These are phyloP conservation scores for Yamadazyma ubonensis DNA, from an alignment of 805 yeast genomes.

Conservation along the genomic window DNA sequence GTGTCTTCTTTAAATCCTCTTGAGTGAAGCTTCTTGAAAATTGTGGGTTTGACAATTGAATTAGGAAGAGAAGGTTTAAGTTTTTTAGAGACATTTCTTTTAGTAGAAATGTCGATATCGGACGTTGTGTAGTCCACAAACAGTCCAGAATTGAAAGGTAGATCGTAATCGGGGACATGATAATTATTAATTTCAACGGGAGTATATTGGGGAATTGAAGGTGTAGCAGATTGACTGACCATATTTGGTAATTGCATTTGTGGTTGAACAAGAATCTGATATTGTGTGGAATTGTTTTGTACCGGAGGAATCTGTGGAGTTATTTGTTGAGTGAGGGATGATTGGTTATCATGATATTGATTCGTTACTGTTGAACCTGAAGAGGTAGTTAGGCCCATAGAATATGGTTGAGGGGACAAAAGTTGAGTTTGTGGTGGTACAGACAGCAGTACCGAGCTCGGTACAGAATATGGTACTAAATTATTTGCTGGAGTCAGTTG, in stretches of 20 bases:
- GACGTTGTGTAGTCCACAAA: conserved; percentile 12
- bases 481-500: background rate
- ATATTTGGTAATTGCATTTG: background rate
- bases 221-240: background rate
- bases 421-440: background rate
- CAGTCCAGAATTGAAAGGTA: conserved; percentile 13
- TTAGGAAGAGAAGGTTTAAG: conserved; percentile 21
- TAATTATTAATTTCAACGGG: conserved; percentile 3
- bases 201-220: background rate
- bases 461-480: background rate
- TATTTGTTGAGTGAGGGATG: background rate
- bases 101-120: background rate
- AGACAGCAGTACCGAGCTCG: background rate
- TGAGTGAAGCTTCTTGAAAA: conserved; percentile 15
- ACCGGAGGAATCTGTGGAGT: background rate
- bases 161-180: conserved; percentile 13
- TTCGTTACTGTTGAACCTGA: background rate
- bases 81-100: background rate
- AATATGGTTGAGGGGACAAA: background rate
- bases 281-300: background rate
- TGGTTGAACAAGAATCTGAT: background rate
- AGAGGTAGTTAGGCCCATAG: no score
- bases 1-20: background rate
- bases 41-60: conserved; percentile 15
- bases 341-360: background rate